A percentile compares a stretch with the other conserved stretches of the same genome.
phyloP scores from a whole-genome alignment of 2,329 filamentous ascomycete genomes.

The Colletotrichum truncatum region DNA sequence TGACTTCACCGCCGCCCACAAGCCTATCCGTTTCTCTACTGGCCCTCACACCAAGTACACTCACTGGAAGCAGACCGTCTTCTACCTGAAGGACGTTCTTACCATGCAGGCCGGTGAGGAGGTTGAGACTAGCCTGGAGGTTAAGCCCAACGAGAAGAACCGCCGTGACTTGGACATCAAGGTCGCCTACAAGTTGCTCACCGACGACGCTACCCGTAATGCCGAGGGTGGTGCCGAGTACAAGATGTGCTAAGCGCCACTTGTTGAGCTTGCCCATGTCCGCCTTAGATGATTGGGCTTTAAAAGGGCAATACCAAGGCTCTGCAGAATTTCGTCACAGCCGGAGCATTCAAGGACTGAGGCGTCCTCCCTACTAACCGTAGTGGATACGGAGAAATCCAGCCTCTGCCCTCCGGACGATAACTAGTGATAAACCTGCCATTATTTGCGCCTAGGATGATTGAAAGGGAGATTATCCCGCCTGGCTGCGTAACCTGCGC shows the following conservation, averaged over 20 bases:
- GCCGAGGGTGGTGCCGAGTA: slow-evolving; percentile 80
- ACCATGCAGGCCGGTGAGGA: slow-evolving; percentile 90
- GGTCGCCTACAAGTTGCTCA: slow-evolving; percentile 83
- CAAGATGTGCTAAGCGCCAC: slow-evolving; percentile 71
- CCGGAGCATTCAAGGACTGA: not conserved
- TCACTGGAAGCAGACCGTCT: slow-evolving; percentile 99
- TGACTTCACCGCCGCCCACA: slow-evolving; percentile 97
- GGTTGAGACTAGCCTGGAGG: slow-evolving; percentile 77
- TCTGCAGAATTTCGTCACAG: not conserved
- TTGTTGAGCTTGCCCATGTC: not conserved
- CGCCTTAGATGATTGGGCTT: not conserved
- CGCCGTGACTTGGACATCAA: slow-evolving; percentile 92
- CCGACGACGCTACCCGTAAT: slow-evolving; percentile 75
- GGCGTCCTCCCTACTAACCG: not conserved
- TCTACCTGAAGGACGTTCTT: slow-evolving; percentile 93
- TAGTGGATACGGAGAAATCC: not conserved
- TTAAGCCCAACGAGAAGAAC: slow-evolving; percentile 94
- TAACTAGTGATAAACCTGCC: not conserved
- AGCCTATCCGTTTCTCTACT: slow-evolving; percentile 95
- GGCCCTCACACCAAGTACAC: slow-evolving; percentile 99
- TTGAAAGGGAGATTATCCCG: slow-evolving; percentile 9
- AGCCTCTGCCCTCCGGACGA: not conserved
- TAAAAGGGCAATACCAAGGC: not conserved
- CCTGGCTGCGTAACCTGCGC: slow-evolving; percentile 35
- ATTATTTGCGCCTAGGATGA: slow-evolving; percentile 18